Percentiles rank a stretch among this genome's conserved stretches.
These are phyloP conservation scores for Aureobasidium sp. DNA, from an alignment of 2,329 filamentous ascomycete genomes.

Conservation along the genomic window DNA sequence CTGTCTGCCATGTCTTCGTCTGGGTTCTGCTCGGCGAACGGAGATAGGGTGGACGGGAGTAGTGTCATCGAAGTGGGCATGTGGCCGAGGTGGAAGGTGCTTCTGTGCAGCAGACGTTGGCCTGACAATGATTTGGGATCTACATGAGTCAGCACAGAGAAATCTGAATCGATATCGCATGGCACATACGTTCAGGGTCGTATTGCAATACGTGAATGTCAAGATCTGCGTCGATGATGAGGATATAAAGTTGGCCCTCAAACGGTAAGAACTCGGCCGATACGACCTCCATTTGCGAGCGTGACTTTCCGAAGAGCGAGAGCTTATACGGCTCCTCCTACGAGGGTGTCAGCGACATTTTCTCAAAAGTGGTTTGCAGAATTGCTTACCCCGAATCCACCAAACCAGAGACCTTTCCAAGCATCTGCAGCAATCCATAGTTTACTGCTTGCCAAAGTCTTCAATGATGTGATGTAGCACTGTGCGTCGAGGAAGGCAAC, in stretches of 20 bases:
- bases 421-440: constrained; percentile 84
- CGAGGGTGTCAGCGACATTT: neutral
- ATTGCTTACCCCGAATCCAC: constrained; percentile 67
- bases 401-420: constrained; percentile 92
- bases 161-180: too few relatives aligned
- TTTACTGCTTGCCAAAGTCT: constrained; percentile 74
- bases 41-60: constrained; percentile 55
- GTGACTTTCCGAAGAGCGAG: constrained; percentile 83
- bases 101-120: constrained; percentile 76
- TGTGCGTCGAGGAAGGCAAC: constrained; percentile 98
- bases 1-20: constrained; percentile 14
- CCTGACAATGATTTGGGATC: constrained; percentile 91
- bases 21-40: constrained; percentile 38
- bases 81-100: constrained; percentile 82
- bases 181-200: constrained; percentile 76
- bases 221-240: constrained; percentile 76
- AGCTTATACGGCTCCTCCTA: constrained; percentile 92
- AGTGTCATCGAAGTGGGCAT: constrained; percentile 67
- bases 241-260: constrained; percentile 71
- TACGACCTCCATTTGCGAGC: constrained; percentile 68
- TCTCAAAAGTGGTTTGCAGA: neutral
- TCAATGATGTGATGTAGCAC: constrained; percentile 81
- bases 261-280: constrained; percentile 84
- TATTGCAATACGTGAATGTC: constrained; percentile 88
- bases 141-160: constrained; percentile 30